Evolutionary conservation across 164 flowering plant genomes (phyloP), one percentile per base, ranked within the genome.

Genomic region (Hamamelis virginiana): DNA sequence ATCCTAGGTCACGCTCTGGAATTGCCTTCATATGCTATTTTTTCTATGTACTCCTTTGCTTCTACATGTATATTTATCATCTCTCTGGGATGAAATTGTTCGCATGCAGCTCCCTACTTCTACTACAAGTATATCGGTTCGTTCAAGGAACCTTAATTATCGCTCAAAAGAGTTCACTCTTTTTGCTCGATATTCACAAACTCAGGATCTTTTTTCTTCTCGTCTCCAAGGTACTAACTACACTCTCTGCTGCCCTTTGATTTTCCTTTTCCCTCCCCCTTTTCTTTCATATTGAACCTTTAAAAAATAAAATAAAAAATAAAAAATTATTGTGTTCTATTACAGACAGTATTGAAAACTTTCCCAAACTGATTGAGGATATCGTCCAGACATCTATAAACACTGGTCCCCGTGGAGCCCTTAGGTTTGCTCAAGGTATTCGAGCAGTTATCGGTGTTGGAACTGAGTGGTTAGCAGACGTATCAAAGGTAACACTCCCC

Each of bases 341-440:
- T n/a, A 33, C 83, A 94, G 97, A 80, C 61, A 76, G 95, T 38
- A 72, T 91, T 23, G 86, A 87, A 58, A 86, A 87, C 59, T 83
- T 94, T 72, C 98, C 98, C 67, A 89, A 87, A 64, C 78, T 94
- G 79, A 81, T 94, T 77, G 97, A 94, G 76, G 98, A 94, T 77
- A 94, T 94, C 56, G 66, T 91, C 69, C 95, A 87, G 80, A 89
- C 96, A 60, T 91, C 98, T 3, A 75, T 94, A 60, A 89, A 76
- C 74, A 94, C 98, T 0, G 98, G 98, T 69, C 98, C 98, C 8
- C 89, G 96, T 22, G 98, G 98, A 60, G 89, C 93, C 44, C 6
- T 89, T 14, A 81, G 98, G 68, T 67, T 90, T 21, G 96, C 84
- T 71, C 98, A 94, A 80, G 98, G 97, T 59, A 80, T 94, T 65